Evolutionary conservation across 306 rosid species (phyloP).

Genomic region (Ormosia semicastrata): DNA sequence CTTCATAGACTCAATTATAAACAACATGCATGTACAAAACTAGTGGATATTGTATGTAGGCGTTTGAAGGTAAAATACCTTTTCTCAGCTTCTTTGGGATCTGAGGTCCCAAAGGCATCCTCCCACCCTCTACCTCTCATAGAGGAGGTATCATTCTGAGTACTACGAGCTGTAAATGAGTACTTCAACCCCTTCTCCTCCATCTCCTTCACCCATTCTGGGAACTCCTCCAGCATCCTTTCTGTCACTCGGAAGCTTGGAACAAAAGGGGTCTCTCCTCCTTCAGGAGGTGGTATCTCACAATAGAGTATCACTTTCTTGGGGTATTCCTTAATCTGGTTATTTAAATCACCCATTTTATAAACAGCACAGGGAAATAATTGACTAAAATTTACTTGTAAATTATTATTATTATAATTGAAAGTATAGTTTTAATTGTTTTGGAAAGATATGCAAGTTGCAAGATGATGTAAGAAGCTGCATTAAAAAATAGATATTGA

Average conservation of each 20-base stretch:
- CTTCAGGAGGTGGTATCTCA: slow-evolving; percentile 84
- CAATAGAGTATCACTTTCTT: slow-evolving; percentile 60
- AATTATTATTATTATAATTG: background rate
- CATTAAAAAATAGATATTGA: background rate
- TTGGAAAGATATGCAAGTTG: slow-evolving; percentile 5
- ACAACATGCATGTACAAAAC: background rate
- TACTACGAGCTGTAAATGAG: slow-evolving; percentile 62
- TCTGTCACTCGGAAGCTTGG: slow-evolving; percentile 78
- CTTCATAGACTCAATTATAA: background rate
- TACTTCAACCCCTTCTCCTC: slow-evolving; percentile 66
- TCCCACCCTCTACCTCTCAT: slow-evolving; percentile 97
- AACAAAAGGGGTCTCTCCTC: slow-evolving; percentile 84
- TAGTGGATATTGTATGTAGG: background rate
- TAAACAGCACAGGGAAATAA: background rate
- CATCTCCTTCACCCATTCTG: slow-evolving; percentile 55
- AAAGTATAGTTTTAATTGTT: background rate
- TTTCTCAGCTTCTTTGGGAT: slow-evolving; percentile 55
- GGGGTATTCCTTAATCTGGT: slow-evolving; percentile 68
- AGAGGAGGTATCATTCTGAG: slow-evolving; percentile 45
- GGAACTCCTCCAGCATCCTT: slow-evolving; percentile 69
- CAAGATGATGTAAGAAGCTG: background rate
- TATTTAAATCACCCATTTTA: background rate
- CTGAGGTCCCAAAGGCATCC: slow-evolving; percentile 67
- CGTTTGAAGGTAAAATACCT: slow-evolving; percentile 40
- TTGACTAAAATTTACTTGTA: background rate